Evolutionary conservation across 1,139 yeast genomes (phyloP).

Genomic region (Taphrina flavorubra): DNA sequence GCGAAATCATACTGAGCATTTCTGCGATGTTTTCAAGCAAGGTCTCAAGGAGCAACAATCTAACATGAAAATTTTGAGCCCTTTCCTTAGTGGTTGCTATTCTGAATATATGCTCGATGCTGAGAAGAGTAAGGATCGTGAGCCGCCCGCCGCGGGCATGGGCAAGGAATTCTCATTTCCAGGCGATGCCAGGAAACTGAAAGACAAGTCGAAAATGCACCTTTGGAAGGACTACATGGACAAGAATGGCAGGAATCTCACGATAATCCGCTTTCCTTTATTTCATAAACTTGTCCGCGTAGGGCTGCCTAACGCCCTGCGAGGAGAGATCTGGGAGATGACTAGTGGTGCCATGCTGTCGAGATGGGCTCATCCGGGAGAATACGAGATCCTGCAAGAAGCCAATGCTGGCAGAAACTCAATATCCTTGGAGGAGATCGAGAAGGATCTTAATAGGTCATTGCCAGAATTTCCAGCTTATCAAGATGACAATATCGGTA

Average conservation of each 20-base stretch:
- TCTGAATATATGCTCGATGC: conserved; percentile 67
- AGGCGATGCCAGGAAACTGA: conserved; percentile 73
- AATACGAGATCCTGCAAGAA: conserved; percentile 64
- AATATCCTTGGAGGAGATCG: conserved; percentile 92
- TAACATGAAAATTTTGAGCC: conserved; percentile 63
- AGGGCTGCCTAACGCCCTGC: conserved; percentile 85
- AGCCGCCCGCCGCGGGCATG: conserved; percentile 89
- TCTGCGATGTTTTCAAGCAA: conserved; percentile 70
- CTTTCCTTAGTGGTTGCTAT: conserved; percentile 74
- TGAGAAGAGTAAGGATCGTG: conserved; percentile 33
- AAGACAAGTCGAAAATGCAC: conserved; percentile 85
- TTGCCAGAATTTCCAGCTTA: conserved; percentile 96
- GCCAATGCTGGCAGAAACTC: conserved; percentile 70
- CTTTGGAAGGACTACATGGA: conserved; percentile 91
- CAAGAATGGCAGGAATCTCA: conserved; percentile 81
- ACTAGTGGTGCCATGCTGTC: conserved; percentile 84
- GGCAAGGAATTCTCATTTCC: conserved; percentile 71
- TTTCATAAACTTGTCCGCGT: conserved; percentile 83
- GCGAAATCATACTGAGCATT: conserved; percentile 77
- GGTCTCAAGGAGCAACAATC: conserved; percentile 68
- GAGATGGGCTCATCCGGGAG: conserved; percentile 66
- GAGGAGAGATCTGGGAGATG: conserved; percentile 97
- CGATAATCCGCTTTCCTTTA: conserved; percentile 72
- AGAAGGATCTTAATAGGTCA: conserved; percentile 90
- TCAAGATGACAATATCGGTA: conserved; percentile 77